A percentile compares a stretch with the other conserved stretches of the same genome.
phyloP scores from a whole-genome alignment of 352 stramenopile species.

The Pythium scleroteichum region DNA sequence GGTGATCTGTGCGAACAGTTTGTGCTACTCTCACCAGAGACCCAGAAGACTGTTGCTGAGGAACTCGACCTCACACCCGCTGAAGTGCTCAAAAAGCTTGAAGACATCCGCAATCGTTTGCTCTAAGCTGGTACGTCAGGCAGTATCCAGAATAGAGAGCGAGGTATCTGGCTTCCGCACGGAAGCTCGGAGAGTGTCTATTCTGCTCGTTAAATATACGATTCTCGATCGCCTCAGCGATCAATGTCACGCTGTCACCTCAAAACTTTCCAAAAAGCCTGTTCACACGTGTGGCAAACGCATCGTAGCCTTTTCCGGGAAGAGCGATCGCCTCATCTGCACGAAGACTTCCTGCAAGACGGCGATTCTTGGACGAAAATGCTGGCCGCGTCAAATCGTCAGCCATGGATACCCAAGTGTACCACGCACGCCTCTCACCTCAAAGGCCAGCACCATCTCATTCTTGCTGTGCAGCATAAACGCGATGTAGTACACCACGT shows the following conservation, averaged over 20 bases:
- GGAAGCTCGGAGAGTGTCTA: neutral
- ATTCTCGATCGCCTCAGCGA: neutral
- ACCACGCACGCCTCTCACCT: conserved; percentile 38
- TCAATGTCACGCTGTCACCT: neutral
- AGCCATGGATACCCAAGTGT: no score
- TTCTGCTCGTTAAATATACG: conserved; percentile 20
- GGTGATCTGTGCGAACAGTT: conserved; percentile 98
- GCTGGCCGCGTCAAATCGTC: conserved; percentile 29
- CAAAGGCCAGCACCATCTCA: conserved; percentile 75
- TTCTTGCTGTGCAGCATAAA: conserved; percentile 70
- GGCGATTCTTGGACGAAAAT: conserved; percentile 62
- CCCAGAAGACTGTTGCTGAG: conserved; percentile 96
- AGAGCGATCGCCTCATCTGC: conserved; percentile 57
- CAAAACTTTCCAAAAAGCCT: neutral
- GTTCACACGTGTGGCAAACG: conserved; percentile 34
- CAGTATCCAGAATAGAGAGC: no score
- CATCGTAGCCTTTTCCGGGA: conserved; percentile 50
- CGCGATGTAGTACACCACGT: conserved; percentile 81
- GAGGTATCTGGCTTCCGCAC: neutral
- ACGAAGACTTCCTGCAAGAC: conserved; percentile 74
- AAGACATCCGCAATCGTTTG: conserved; percentile 97
- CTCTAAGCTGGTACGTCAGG: conserved; percentile 64
- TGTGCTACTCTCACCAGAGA: conserved; percentile 88
- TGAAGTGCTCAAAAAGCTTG: conserved; percentile 98
- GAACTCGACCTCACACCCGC: conserved; percentile 94